phyloP scores from a whole-genome alignment of 2,329 filamentous ascomycete species.

The Alternaria postmessia region DNA sequence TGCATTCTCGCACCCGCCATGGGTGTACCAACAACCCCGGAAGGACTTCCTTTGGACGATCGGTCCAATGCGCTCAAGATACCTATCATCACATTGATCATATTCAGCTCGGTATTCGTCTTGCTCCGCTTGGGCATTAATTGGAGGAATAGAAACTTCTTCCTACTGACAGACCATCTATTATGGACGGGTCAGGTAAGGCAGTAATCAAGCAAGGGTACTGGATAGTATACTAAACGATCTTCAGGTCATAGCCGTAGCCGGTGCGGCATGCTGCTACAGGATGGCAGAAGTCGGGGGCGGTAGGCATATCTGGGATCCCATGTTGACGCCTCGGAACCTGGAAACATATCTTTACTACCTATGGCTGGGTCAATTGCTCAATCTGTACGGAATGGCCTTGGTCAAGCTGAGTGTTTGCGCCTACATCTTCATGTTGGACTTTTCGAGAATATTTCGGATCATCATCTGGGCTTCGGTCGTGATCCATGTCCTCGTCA shows the following conservation, averaged over 20 bases:
- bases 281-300: conserved; percentile 29
- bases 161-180: conserved; percentile 35
- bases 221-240: conserved; percentile 3
- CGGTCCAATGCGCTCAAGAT: conserved; percentile 35
- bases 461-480: conserved; percentile 34
- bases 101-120: conserved; percentile 37
- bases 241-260: conserved; percentile 28
- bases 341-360: conserved; percentile 27
- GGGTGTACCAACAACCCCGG: conserved; percentile 17
- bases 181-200: conserved; percentile 36
- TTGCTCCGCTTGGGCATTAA: conserved; percentile 28
- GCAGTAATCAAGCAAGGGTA: neutral
- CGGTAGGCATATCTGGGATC: conserved; percentile 38
- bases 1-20: conserved; percentile 16
- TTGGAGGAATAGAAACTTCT: conserved; percentile 31
- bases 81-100: conserved; percentile 29
- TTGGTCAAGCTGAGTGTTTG: conserved; percentile 41
- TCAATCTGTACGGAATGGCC: conserved; percentile 40
- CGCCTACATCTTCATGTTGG: conserved; percentile 37
- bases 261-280: conserved; percentile 30
- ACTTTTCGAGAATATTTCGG: conserved; percentile 33
- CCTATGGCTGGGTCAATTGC: conserved; percentile 34
- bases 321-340: conserved; percentile 28
- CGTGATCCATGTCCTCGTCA: conserved; percentile 29
- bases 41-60: conserved; percentile 29